Evolutionary conservation across 441 rosid genomes (phyloP).

Genomic region (Arabidopsis hybrid): DNA sequence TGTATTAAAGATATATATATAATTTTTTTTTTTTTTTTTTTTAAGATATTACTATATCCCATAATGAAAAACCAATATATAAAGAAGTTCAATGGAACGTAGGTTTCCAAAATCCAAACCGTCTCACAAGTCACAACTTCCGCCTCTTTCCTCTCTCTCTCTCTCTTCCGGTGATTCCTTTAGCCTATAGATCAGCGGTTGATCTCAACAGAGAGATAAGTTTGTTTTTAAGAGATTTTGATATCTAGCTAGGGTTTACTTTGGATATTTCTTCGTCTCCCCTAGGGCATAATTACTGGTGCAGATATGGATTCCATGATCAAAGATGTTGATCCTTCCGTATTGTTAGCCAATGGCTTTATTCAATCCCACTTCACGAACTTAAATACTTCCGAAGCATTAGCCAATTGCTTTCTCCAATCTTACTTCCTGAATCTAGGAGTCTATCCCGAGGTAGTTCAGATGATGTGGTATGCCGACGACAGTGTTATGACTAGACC

Average conservation of each 20-base stretch:
- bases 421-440: background rate
- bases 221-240: background rate
- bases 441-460: background rate
- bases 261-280: background rate
- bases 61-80: too few relatives aligned
- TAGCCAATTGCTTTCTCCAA: background rate
- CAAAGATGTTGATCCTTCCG: background rate
- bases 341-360: background rate
- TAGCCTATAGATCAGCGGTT: background rate
- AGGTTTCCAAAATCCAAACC: background rate
- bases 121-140: background rate
- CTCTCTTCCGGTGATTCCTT: background rate
- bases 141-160: background rate
- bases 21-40: too few relatives aligned
- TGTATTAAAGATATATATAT: too few relatives aligned
- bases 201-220: background rate
- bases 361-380: background rate
- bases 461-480: constrained; percentile 1
- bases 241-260: background rate
- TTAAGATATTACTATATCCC: too few relatives aligned
- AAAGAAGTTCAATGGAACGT: background rate
- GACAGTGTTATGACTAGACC: background rate
- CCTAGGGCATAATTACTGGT: background rate
- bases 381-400: background rate
- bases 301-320: background rate